These are phyloP conservation scores for Plectosphaerella plurivora DNA, from an alignment of 2,329 filamentous ascomycete genomes.

Conservation along the genomic window DNA sequence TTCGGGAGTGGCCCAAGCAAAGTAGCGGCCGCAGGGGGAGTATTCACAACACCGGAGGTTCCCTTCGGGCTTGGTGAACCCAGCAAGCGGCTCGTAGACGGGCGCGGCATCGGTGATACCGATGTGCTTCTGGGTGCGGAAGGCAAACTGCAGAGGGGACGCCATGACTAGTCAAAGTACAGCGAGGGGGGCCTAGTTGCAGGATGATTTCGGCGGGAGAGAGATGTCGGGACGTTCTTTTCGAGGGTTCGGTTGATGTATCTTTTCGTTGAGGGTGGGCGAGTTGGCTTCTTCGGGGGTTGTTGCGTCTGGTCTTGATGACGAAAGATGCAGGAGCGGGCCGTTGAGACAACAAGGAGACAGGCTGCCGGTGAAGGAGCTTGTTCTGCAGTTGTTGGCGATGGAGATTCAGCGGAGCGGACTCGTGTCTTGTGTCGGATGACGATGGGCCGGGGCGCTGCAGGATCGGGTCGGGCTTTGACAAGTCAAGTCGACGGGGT, in stretches of 20 bases:
- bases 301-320: too few relatives aligned
- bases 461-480: too few relatives aligned
- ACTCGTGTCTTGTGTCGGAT: neutral
- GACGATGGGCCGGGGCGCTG: too few relatives aligned
- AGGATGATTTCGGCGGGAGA: constrained; percentile 14
- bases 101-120: constrained; percentile 89
- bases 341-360: too few relatives aligned
- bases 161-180: constrained; percentile 95
- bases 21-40: constrained; percentile 92
- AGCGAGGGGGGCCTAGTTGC: constrained; percentile 34
- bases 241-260: neutral
- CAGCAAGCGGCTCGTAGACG: constrained; percentile 77
- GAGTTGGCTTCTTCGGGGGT: too few relatives aligned
- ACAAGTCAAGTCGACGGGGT: neutral
- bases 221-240: constrained; percentile 11
- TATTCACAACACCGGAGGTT: constrained; percentile 94
- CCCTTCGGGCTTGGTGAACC: constrained; percentile 83
- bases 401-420: too few relatives aligned
- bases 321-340: too few relatives aligned
- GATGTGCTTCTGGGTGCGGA: constrained; percentile 94
- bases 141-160: constrained; percentile 89
- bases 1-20: constrained; percentile 89
- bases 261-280: too few relatives aligned
- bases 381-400: too few relatives aligned
- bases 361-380: too few relatives aligned